A percentile compares a stretch with the other conserved stretches of the same genome.
Evolutionary conservation across 306 rosid species (phyloP).

Genomic region (Cercis canadensis): DNA sequence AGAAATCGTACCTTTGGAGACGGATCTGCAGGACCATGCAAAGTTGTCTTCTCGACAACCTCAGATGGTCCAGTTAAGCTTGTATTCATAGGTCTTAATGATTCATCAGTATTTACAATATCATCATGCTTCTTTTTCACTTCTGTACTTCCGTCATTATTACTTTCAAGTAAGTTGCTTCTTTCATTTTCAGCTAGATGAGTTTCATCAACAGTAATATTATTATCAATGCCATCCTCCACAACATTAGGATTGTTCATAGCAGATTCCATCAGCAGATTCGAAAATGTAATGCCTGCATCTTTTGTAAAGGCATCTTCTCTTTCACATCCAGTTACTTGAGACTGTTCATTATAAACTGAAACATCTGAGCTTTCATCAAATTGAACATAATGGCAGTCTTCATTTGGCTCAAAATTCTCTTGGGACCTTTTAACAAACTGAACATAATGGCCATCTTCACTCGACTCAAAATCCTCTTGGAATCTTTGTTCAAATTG

Average conservation of each 20-base stretch:
- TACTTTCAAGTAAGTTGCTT: conserved; percentile 25
- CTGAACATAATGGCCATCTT: background rate
- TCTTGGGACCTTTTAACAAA: conserved; percentile 14
- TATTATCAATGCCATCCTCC: conserved; percentile 29
- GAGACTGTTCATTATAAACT: conserved; percentile 47
- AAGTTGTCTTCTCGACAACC: conserved; percentile 41
- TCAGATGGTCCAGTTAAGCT: conserved; percentile 38
- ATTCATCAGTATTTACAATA: conserved; percentile 32
- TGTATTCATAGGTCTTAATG: conserved; percentile 29
- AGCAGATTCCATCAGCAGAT: conserved; percentile 37
- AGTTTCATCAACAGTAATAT: conserved; percentile 43
- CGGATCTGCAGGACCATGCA: conserved; percentile 37
- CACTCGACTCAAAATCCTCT: conserved; percentile 8
- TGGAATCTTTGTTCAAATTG: conserved; percentile 33
- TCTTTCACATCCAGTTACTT: conserved; percentile 39
- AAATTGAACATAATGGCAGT: conserved; percentile 33
- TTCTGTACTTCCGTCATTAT: conserved; percentile 11
- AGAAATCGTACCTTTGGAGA: conserved; percentile 55
- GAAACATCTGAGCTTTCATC: conserved; percentile 53
- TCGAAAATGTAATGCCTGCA: conserved; percentile 44
- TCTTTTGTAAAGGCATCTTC: conserved; percentile 40
- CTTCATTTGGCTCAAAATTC: conserved; percentile 43
- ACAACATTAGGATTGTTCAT: conserved; percentile 31
- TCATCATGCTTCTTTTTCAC: conserved; percentile 24
- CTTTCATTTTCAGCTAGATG: conserved; percentile 39